Base-by-base conservation (phyloP, 257 asterid genomes). In the Nicotiana tomentosiformis region DNA sequence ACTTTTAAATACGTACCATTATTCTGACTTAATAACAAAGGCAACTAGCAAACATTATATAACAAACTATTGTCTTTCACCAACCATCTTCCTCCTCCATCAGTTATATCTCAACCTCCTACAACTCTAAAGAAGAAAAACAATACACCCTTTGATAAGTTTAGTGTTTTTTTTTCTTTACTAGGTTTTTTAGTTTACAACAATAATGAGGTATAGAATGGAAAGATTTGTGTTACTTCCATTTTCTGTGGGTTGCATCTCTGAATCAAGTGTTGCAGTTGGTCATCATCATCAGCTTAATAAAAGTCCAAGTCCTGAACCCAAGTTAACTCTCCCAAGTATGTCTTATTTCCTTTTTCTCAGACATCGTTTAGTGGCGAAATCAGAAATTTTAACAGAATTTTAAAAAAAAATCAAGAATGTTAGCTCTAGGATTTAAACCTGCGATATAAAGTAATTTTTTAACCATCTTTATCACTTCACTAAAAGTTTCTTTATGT, bases 221-320 rank as follows among this genome's bases (percentile, higher is more conserved):
- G 86, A 82, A 9, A 86, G 89, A 62, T 65, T 84, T 18, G 84
- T 86, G 65, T 23, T 83, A 83, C 87, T 86, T 69, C 91, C 89
- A 3, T 84, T 83, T 77, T 76, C 90, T 26, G 76, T 86, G 69
- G 91, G 89, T 11, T 88, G 91, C 26, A 72, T 62, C 32, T 81
- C 86, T 62, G 82, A 81, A 37, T 86, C 87, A 55, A 84, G 91
- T 78, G 83, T 86, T 77, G 84, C 81, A 20, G 81, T 86, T 30
- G 86, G 78, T 68, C 64, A 15, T 23, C 57, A 69, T 49, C 62
- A 66, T 32, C 66, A 6, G 10, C 39, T 62, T 74, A 53, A 55
- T 72, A 65, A 70, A 6, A 39, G 17, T 30, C 32, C 72, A 56
- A 39, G 17, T 3, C 8, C 20, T 79, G 29, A 39, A 62, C 43